Base-by-base conservation (phyloP, 1,284 basidiomycete species). In the Moesziomyces sp. region DNA sequence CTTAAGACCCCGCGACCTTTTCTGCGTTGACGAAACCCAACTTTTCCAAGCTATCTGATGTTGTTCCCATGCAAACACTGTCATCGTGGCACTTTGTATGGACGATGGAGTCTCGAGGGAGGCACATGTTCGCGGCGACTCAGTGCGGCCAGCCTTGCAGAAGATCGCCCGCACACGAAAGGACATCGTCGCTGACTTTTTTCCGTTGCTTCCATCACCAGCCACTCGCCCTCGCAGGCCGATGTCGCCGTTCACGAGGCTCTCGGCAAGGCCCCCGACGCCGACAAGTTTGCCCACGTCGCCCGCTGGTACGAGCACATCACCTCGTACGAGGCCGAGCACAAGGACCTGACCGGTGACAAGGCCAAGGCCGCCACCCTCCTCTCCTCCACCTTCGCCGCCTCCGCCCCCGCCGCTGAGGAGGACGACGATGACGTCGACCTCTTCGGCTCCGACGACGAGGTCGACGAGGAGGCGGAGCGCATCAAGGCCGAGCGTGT, bases 351-450 rank as follows among this genome's bases (percentile, higher is more conserved):
- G 47, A 55, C 70, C 50, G 82, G 82, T 52, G 82, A 83, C 81
- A 80, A 80, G 77, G 56, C 74, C 58, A 76, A 79, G 74, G 82
- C 81, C 30, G 77, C 80, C 49, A 47, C 76, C 49, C 59, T 79
- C 28, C 74, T 83, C 45, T 51, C 59, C 21, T 58, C 55, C 52
- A 60, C 58, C 47, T 65, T 64, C 48, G 54, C 58, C 44, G 55
- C 56, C 42, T 30, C 62, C 38, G 58, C 87, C 56, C 87, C 86
- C 66, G 85, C 83, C 50, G 87, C 84, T 48, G 91, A 87, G 14
- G 93, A 91, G n/a, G 93, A 93, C 60, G 94, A 97, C 51, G 94
- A 96, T 18, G 93, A 94, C 21, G 89, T 96, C 69, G 93, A 96
- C 87, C 90, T 97, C 67, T 95, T 97, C 87, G 93, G 91, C 67